These are phyloP conservation scores for Acanthochlamys bracteata DNA, from an alignment of 106 monocot species.

Conservation along the genomic window DNA sequence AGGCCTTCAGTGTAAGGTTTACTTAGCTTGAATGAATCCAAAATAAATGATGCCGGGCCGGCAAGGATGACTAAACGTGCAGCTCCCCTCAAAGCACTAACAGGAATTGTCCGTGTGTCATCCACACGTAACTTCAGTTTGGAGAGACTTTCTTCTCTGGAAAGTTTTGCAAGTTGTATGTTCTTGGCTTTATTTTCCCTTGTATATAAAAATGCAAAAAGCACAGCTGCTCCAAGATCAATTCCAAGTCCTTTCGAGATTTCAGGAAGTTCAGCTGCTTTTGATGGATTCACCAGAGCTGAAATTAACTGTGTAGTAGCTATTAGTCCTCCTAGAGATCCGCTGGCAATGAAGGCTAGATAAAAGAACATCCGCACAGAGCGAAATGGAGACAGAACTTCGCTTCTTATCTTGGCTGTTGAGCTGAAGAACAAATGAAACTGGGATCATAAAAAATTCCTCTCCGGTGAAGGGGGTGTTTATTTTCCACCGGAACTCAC, in stretches of 20 bases:
- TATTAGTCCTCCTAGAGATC: constrained; percentile 60
- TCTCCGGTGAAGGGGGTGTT: background rate
- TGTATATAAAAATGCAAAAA: constrained; percentile 78
- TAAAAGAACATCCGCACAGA: constrained; percentile 96
- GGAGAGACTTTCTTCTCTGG: constrained; percentile 81
- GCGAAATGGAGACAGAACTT: constrained; percentile 93
- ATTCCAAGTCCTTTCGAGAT: constrained; percentile 59
- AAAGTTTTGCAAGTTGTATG: constrained; percentile 63
- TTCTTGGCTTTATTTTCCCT: constrained; percentile 77
- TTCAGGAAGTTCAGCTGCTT: constrained; percentile 38
- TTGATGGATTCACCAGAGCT: constrained; percentile 45
- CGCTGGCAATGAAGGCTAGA: constrained; percentile 88
- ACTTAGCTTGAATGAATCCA: constrained; percentile 58
- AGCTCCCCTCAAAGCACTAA: constrained; percentile 60
- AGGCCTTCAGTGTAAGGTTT: constrained; percentile 53
- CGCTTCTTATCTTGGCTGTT: constrained; percentile 80
- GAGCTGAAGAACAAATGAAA: constrained; percentile 58
- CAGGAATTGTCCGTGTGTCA: constrained; percentile 47
- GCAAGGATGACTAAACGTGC: constrained; percentile 80
- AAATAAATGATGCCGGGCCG: constrained; percentile 61
- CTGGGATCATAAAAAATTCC: constrained; percentile 5
- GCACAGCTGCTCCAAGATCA: constrained; percentile 62
- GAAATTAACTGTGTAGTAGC: constrained; percentile 47
- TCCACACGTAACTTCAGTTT: constrained; percentile 64
- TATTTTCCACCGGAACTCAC: no score